Base-by-base conservation (phyloP, 257 asterid species). In the Thymus quinquecostatus region DNA sequence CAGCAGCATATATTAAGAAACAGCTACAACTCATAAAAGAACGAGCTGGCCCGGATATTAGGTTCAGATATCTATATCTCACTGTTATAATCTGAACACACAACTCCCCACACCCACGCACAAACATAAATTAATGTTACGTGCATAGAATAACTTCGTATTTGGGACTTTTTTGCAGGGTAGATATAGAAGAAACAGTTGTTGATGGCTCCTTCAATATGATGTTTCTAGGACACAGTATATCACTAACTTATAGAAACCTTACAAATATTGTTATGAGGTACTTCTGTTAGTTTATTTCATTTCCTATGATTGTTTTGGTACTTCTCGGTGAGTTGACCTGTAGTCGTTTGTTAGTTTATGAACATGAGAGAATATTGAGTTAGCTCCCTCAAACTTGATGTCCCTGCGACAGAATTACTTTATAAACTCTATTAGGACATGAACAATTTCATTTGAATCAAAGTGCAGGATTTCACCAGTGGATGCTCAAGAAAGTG, bases 201-300 rank as follows among this genome's bases (percentile, higher is more conserved):
- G 96, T 95, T 27, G 83, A 86, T 77, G 99, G 99, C 81, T 89
- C 97, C 13, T 94, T 94, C 83, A 94, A 76, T 75, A 91, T 94
- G 97, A 49, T 79, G 29, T 89, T 91, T 83, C 70, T 94, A 84
- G 85, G 97, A 50, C 86, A 79, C 66, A 89, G 96, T 82, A 80
- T 94, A 76, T 87, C 97, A 66, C 77, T 86, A 38, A 88, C 96
- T 53, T 94, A 91, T 76, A 87, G 96, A 68, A 86, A 87, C 47
- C 97, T 86, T 74, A 86, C 91, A 58, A 93, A 93, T 84, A 87
- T 93, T 70, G 79, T 86, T 57, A 87, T 91, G 92, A 91, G 98
- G 98, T 93, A 81, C 32, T 58, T 38, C 47, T 72, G 75, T 30
- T 63, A 30, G 2, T 54, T 51, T 61, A 33, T 78, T 47, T 43